A percentile compares a stretch with the other conserved stretches of the same genome.
Conservation (phyloP, 1,284 basidiomycete genomes). For the Irpex lacteus region DNA sequence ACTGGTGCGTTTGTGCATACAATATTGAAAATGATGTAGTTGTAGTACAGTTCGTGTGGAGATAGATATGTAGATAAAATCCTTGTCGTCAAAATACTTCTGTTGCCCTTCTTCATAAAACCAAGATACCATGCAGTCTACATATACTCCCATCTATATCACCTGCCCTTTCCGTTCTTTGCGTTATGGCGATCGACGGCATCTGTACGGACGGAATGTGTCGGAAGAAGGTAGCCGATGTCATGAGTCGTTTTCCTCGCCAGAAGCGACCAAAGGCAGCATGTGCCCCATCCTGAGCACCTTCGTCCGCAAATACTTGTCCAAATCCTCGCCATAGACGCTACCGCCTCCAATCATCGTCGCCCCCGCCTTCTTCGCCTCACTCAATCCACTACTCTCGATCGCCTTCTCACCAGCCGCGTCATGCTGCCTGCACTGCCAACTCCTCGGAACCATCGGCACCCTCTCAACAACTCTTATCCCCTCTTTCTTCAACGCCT, state of each 20-base stretch:
- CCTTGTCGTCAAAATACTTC: not conserved
- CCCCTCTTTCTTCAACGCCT: conserved; percentile 83
- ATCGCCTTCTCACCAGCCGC: conserved; percentile 20
- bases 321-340: conserved; percentile 84
- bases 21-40: not conserved
- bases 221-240: not conserved
- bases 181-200: too few species aligned
- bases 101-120: not conserved
- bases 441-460: conserved; percentile 92
- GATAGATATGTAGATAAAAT: not conserved
- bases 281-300: conserved; percentile 97
- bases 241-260: conserved; percentile 20
- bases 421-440: conserved; percentile 52
- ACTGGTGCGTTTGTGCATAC: not conserved
- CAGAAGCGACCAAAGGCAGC: conserved; percentile 50
- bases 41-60: not conserved
- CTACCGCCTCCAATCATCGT: conserved; percentile 84
- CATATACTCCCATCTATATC: too few species aligned
- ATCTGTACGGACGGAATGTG: too few species aligned
- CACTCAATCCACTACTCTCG: conserved; percentile 30
- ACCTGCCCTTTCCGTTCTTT: too few species aligned
- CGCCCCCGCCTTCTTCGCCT: conserved; percentile 54
- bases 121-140: not conserved
- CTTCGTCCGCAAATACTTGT: conserved; percentile 96
- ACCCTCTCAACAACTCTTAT: conserved; percentile 83